A percentile compares a stretch with the other conserved stretches of the same genome.
Conservation (phyloP, 2,329 filamentous ascomycete species). For the Aspergillus bombycis region DNA sequence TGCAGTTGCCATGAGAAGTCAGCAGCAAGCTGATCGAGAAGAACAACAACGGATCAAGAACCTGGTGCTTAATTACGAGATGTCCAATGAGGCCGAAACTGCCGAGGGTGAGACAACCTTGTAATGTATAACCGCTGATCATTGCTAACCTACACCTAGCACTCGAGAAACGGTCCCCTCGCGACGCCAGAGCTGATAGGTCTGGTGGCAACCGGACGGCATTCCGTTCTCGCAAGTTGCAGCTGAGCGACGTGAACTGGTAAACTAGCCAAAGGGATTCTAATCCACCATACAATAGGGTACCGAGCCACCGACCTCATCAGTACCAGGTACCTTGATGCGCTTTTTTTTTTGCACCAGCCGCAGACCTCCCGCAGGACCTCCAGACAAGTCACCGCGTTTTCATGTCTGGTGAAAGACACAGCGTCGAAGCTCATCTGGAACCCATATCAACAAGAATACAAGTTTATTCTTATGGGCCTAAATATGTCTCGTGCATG, state of each 20-base stretch:
- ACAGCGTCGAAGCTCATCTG: not conserved
- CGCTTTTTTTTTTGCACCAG: not conserved
- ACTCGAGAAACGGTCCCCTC: constrained; percentile 46
- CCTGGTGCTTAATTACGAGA: constrained; percentile 92
- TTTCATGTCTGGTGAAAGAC: constrained; percentile 1
- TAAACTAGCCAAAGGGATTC: constrained; percentile 53
- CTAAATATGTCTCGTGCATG: not conserved
- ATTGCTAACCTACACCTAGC: constrained; percentile 35
- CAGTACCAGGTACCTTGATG: not conserved
- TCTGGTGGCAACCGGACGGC: constrained; percentile 68
- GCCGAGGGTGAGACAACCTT: constrained; percentile 69
- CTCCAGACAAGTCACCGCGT: not conserved
- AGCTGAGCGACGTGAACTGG: constrained; percentile 98
- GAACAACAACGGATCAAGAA: constrained; percentile 99
- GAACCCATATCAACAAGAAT: not conserved
- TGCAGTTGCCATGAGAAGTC: constrained; percentile 91
- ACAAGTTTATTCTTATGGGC: not conserved
- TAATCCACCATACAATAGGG: not conserved
- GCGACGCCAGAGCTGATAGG: constrained; percentile 55
- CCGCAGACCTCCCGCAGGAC: not conserved
- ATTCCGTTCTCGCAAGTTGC: constrained; percentile 85
- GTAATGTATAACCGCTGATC: constrained; percentile 26
- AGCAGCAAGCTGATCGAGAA: constrained; percentile 91
- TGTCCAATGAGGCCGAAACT: constrained; percentile 78
- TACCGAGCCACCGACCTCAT: not conserved